phyloP scores from a whole-genome alignment of 345 rosid species.

The Boechera retrofracta region DNA sequence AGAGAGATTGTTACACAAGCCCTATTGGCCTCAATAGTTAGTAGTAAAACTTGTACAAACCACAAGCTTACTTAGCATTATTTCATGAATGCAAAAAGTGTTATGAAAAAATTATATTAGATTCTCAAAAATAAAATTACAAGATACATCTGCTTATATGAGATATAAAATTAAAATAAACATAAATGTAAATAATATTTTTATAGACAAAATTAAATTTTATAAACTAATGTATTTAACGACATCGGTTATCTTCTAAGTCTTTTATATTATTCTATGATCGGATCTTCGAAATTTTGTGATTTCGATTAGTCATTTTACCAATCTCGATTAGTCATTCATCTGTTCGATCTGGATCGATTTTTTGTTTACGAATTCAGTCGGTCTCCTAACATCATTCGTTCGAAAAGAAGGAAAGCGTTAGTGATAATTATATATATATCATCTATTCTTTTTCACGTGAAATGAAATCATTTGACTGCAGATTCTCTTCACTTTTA shows the following conservation, averaged over 20 bases:
- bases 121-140: no score
- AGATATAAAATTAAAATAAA: no score
- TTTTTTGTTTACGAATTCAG: neutral
- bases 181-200: no score
- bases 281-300: neutral
- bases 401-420: neutral
- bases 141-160: no score
- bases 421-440: neutral
- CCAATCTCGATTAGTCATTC: neutral
- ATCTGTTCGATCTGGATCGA: neutral
- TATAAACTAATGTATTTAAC: neutral
- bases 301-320: neutral
- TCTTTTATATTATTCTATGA: neutral
- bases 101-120: no score
- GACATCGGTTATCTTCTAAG: neutral
- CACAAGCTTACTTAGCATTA: no score
- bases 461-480: conserved; percentile 1
- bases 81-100: no score
- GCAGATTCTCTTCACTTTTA: neutral
- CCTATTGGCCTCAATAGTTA: no score
- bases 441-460: neutral
- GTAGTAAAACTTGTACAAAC: no score
- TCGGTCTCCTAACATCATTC: neutral
- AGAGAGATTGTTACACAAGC: no score
- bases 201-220: no score